Percentiles rank a stretch among this genome's conserved stretches.
Evolutionary conservation across 148 eudicot genomes (phyloP).

Genomic region (Mesembryanthemum crystallinum): DNA sequence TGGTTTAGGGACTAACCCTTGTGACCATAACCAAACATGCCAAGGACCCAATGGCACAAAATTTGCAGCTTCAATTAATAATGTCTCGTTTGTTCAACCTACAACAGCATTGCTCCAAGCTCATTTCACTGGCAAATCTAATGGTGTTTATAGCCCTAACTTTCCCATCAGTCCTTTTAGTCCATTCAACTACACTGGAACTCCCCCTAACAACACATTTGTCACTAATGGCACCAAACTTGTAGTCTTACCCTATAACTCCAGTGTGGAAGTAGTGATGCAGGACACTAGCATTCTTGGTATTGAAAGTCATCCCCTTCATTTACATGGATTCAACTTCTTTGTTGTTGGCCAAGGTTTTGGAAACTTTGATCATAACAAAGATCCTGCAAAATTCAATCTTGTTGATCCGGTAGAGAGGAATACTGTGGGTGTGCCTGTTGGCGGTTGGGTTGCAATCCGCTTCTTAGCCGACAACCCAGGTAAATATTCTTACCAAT

Average conservation of each 20-base stretch:
- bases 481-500: background rate
- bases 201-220: constrained; percentile 16
- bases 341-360: constrained; percentile 28
- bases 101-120: constrained; percentile 12
- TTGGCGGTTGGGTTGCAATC: constrained; percentile 26
- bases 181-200: constrained; percentile 20
- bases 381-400: constrained; percentile 20
- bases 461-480: constrained; percentile 24
- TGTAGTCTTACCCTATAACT: constrained; percentile 15
- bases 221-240: constrained; percentile 17
- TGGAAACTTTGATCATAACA: constrained; percentile 19
- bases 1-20: constrained; percentile 24
- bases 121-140: constrained; percentile 10
- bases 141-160: background rate
- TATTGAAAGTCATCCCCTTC: background rate
- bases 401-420: constrained; percentile 11
- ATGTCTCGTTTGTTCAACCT: constrained; percentile 19
- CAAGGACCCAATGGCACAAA: constrained; percentile 19
- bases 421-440: constrained; percentile 19
- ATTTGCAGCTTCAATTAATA: constrained; percentile 19
- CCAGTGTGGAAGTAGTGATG: constrained; percentile 15
- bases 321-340: constrained; percentile 16
- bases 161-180: background rate
- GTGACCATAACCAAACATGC: constrained; percentile 25
- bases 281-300: constrained; percentile 1